phyloP scores from a whole-genome alignment of 2,329 filamentous ascomycete genomes.

The Trichoderma harzianum region DNA sequence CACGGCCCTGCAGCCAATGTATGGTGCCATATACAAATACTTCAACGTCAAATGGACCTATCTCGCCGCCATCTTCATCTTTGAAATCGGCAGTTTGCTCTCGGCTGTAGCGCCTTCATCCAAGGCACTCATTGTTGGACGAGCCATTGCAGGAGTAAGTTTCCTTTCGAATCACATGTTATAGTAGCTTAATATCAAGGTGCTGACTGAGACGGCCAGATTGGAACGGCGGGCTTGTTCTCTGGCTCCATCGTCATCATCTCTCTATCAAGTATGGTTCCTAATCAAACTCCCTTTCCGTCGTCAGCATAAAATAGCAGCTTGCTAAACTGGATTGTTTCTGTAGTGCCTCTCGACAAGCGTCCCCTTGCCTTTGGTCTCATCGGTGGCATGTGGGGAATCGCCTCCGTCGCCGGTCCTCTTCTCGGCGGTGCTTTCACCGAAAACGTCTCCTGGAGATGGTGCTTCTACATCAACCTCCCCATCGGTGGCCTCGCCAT shows the following conservation, averaged over 20 bases:
- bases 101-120: constrained; percentile 45
- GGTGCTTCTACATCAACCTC: constrained; percentile 50
- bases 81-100: constrained; percentile 43
- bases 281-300: background rate
- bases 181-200: background rate
- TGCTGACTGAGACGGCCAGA: constrained; percentile 26
- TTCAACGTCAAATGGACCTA: constrained; percentile 49
- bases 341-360: constrained; percentile 49
- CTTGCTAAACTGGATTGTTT: background rate
- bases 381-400: constrained; percentile 54
- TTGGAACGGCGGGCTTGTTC: constrained; percentile 50
- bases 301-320: background rate
- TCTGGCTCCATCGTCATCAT: constrained; percentile 50
- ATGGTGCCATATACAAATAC: constrained; percentile 48
- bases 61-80: constrained; percentile 41
- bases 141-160: constrained; percentile 47
- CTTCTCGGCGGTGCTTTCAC: constrained; percentile 50
- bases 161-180: background rate
- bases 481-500: constrained; percentile 48
- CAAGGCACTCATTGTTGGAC: constrained; percentile 49
- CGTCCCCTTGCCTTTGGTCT: constrained; percentile 53
- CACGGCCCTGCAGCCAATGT: constrained; percentile 48
- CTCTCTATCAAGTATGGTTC: constrained; percentile 36
- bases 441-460: constrained; percentile 48
- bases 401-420: constrained; percentile 50